A percentile compares a stretch with the other conserved stretches of the same genome.
phyloP scores from a whole-genome alignment of 1,284 basidiomycete species.

The Naganishia cerealis region DNA sequence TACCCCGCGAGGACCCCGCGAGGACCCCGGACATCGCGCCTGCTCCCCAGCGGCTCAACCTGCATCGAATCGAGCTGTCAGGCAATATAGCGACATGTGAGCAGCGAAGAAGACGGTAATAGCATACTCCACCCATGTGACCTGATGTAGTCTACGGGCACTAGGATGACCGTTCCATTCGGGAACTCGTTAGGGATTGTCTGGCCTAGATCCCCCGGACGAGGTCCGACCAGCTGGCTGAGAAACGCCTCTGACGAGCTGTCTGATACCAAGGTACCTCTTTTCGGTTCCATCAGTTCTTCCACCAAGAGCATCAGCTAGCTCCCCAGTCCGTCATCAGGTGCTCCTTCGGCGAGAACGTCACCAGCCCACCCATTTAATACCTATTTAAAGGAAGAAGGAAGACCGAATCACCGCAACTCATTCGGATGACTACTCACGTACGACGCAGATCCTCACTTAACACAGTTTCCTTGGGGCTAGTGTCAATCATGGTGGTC shows the following conservation, averaged over 20 bases:
- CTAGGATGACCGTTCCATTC: background rate
- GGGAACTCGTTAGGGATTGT: background rate
- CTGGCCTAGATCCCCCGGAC: background rate
- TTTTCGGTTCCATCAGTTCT: background rate
- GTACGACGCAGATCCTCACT: background rate
- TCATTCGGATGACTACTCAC: background rate
- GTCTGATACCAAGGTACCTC: background rate
- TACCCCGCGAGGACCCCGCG: no score
- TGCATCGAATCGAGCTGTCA: no score
- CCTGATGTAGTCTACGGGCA: background rate
- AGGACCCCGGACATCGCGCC: no score
- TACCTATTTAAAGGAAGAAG: background rate
- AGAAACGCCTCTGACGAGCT: background rate
- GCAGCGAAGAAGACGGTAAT: no score
- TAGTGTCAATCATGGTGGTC: constrained; percentile 6
- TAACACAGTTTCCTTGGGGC: background rate
- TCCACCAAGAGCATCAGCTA: background rate
- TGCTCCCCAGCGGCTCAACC: no score
- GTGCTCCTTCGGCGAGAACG: background rate
- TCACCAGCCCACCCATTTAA: background rate
- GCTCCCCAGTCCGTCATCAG: background rate
- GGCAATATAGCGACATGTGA: no score
- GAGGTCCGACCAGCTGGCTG: background rate
- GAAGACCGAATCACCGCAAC: background rate
- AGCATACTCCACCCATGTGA: background rate